Evolutionary conservation across 164 flowering plant genomes (phyloP).

Genomic region (Sextonia rubra): DNA sequence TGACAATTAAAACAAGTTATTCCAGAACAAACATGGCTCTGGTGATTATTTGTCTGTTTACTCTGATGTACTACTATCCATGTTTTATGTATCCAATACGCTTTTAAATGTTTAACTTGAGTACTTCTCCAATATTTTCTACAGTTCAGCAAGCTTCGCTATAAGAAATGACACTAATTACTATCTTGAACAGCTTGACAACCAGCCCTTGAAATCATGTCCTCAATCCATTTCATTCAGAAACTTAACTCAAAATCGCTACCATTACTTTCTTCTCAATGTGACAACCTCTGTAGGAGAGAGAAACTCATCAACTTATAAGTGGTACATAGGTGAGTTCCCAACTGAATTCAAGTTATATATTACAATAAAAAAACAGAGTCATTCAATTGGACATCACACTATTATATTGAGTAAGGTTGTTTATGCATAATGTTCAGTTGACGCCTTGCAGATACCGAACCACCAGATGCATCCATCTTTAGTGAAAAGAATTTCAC

Average conservation of each 20-base stretch:
- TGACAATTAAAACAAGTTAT: too few species aligned
- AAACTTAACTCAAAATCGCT: slow-evolving; percentile 37
- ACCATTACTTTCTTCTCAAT: slow-evolving; percentile 40
- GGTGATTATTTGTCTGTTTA: too few species aligned
- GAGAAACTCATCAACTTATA: slow-evolving; percentile 41
- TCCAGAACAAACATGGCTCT: too few species aligned
- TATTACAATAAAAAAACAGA: not conserved
- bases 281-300: slow-evolving; percentile 37
- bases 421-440: not conserved
- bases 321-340: slow-evolving; percentile 58
- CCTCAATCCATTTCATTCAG: slow-evolving; percentile 27
- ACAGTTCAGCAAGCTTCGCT: too few species aligned
- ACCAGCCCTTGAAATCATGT: slow-evolving; percentile 33
- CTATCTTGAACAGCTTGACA: slow-evolving; percentile 50
- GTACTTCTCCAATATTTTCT: too few species aligned
- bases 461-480: slow-evolving; percentile 50
- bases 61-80: too few species aligned
- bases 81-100: too few species aligned
- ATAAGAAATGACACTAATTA: not conserved
- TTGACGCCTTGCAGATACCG: slow-evolving; percentile 35
- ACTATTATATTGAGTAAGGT: not conserved
- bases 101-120: too few species aligned
- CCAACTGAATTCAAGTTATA: not conserved
- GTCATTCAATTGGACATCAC: not conserved
- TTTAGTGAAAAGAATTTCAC: slow-evolving; percentile 34